Conservation (phyloP, 2,329 filamentous ascomycete genomes). For the Colletotrichum magnum region DNA sequence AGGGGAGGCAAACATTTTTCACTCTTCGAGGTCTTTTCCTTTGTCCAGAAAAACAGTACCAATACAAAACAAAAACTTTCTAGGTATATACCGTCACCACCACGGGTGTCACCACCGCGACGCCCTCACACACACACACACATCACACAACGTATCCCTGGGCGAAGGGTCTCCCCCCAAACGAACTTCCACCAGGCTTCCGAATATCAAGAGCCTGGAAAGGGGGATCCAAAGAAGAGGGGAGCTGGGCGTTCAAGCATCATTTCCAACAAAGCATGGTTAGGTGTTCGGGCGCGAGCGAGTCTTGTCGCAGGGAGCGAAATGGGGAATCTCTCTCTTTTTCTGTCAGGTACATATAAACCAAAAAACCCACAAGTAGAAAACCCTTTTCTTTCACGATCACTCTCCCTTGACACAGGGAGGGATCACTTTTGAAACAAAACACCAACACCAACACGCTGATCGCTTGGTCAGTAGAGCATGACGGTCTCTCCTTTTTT, state of each 20-base stretch:
- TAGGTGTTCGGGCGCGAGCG: conserved; percentile 36
- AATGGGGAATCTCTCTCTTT: conserved; percentile 3
- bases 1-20: background rate
- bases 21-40: conserved; percentile 17
- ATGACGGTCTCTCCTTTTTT: conserved; percentile 20
- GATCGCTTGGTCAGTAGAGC: background rate
- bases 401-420: background rate
- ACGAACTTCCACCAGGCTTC: background rate
- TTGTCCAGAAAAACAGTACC: conserved; percentile 12
- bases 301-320: conserved; percentile 22
- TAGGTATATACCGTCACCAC: background rate
- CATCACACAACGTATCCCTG: conserved; percentile 10
- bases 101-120: background rate
- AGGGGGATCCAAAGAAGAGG: background rate
- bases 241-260: conserved; percentile 27
- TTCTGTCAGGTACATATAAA: conserved; percentile 23
- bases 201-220: background rate
- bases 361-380: conserved; percentile 7
- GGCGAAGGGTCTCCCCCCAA: conserved; percentile 7
- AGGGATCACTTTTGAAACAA: background rate
- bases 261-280: conserved; percentile 32
- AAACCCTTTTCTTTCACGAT: background rate
- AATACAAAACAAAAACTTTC: conserved; percentile 6
- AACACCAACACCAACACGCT: background rate
- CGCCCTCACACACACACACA: background rate